Evolutionary conservation across 139 green algal genomes (phyloP), one percentile per base, ranked within the genome.

Genomic region (Marvania coccoides): DNA sequence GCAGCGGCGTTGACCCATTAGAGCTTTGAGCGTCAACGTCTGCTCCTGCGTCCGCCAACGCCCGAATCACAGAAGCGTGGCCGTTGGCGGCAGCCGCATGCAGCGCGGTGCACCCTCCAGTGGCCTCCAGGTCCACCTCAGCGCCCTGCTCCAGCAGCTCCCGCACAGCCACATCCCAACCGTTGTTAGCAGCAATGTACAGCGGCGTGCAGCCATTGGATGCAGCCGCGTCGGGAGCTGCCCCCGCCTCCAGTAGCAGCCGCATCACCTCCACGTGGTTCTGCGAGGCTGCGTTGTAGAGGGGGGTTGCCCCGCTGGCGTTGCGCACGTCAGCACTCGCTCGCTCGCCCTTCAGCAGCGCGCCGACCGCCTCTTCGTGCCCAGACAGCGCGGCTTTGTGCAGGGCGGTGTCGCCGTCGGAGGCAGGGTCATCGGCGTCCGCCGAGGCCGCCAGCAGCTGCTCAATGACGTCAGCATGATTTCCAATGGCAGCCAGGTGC

Each of bases 1-100:
- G 75, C 47, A 82, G 64, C 7, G 75, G 60, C 36, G 75, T 76
- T 0, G 67, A 77, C 35, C 75, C 75, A 30, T 78, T 81, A 30
- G 60, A 60, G 42, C 65, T 81, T 38, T 74, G 68, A 13, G 47
- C 24, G 55, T 74, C 68, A 1, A 74, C 24, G 37, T 59, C 40
- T 13, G 37, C 36, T 36, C 13, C 55, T 28, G 61, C 61, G 23
- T 58, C 26, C 15, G 84, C 30, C 14, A 85, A 58, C 14, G 12
- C 4, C 19, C 63, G 42, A 38, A 81, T 65, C 19, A 74, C 63
- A 1, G 54, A 35, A 14, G 60, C 30, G 47, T 85, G 75, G 19
- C 78, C 78, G 62, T 69, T 78, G 40, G 58, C 64, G 13, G 78
- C 78, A 34, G 76, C 78, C 28, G 69, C 47, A 46, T 70, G 69